These are phyloP conservation scores for Neonectria punicea DNA, from an alignment of 2,329 filamentous ascomycete species.

Conservation along the genomic window DNA sequence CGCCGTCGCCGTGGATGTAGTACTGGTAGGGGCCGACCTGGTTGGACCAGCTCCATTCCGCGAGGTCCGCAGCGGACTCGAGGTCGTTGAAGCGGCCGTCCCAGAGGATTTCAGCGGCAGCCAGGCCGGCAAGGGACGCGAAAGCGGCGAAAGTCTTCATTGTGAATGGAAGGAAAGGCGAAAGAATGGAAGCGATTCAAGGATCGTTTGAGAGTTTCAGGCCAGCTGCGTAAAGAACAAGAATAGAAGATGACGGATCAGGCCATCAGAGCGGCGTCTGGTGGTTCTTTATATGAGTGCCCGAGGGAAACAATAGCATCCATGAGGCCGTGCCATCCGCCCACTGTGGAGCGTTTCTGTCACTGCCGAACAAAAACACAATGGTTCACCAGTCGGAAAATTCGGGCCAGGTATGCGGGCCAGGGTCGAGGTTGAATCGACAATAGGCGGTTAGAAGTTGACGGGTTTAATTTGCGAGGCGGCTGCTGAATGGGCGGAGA, in stretches of 20 bases:
- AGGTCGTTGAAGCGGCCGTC: slow-evolving; percentile 74
- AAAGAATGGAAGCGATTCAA: slow-evolving; percentile 4
- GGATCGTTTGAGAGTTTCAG: slow-evolving; percentile 9
- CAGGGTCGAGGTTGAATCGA: background rate
- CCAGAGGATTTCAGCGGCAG: slow-evolving; percentile 59
- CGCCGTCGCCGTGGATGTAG: slow-evolving; percentile 64
- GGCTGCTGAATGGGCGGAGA: slow-evolving; percentile 21
- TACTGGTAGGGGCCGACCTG: slow-evolving; percentile 74
- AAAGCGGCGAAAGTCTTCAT: slow-evolving; percentile 24
- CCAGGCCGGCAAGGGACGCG: slow-evolving; percentile 16
- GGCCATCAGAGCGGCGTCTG: background rate
- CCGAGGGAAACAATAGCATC: background rate
- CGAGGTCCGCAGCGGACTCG: slow-evolving; percentile 62
- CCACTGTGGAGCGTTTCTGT: background rate
- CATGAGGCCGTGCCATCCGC: background rate
- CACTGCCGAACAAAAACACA: background rate
- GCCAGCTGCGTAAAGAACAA: slow-evolving; percentile 14
- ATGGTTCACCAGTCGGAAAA: slow-evolving; percentile 2
- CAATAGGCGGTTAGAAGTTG: slow-evolving; percentile 9
- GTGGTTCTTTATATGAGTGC: slow-evolving; percentile 8
- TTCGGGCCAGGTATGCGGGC: slow-evolving; percentile 10
- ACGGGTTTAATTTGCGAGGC: slow-evolving; percentile 10
- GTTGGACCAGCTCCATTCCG: slow-evolving; percentile 74
- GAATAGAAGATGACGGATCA: slow-evolving; percentile 1
- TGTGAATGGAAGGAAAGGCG: background rate